Conservation (phyloP, 331 rosid genomes). For the Rosa hybrid region DNA sequence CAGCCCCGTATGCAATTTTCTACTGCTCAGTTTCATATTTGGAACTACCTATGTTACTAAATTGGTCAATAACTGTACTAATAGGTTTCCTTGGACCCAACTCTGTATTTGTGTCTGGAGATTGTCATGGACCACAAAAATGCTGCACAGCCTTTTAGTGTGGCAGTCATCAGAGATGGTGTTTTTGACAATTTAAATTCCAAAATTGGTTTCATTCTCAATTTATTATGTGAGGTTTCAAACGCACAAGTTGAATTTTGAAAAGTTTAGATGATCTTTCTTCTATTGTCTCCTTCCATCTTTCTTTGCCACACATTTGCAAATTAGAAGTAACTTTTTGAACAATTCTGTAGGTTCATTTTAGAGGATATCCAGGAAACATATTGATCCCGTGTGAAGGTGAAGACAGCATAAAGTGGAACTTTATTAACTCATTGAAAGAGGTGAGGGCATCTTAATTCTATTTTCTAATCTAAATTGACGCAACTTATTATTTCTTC, state of each 20-base stretch:
- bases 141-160: neutral
- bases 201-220: neutral
- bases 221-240: neutral
- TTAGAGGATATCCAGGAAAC: constrained; percentile 82
- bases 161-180: neutral
- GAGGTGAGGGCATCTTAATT: constrained; percentile 54
- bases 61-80: neutral
- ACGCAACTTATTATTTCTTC: neutral
- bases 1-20: neutral
- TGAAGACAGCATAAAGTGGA: constrained; percentile 90
- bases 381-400: constrained; percentile 85
- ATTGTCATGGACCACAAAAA: constrained; percentile 2
- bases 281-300: neutral
- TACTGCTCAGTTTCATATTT: neutral
- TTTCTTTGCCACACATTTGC: constrained; percentile 1
- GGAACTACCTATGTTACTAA: neutral
- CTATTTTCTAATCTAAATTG: neutral
- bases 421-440: constrained; percentile 89
- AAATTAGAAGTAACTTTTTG: constrained; percentile 6
- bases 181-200: neutral
- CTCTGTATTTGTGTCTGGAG: neutral
- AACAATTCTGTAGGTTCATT: constrained; percentile 66
- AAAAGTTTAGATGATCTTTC: neutral
- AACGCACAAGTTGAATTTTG: neutral
- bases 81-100: too few relatives aligned